Conservation (phyloP, 148 eudicot genomes). For the Cornus kousa region DNA sequence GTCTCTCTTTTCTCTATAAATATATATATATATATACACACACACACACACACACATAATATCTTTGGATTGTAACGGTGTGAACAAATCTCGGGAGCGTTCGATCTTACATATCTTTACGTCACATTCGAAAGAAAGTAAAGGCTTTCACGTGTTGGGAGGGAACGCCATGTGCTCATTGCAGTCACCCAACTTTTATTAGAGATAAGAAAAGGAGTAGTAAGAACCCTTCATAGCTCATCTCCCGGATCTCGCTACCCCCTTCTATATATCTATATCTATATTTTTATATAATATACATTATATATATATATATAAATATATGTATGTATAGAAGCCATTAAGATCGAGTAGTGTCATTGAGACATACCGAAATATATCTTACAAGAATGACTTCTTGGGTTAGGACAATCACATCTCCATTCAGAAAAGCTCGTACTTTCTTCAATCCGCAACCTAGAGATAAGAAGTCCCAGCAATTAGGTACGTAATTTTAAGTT, state of each 20-base stretch:
- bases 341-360: background rate
- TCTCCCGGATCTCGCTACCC: slow-evolving; percentile 70
- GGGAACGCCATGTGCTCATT: slow-evolving; percentile 15
- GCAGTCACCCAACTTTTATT: background rate
- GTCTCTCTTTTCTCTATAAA: no score
- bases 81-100: no score
- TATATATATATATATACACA: no score
- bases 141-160: slow-evolving; percentile 14
- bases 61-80: no score
- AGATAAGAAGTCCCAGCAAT: slow-evolving; percentile 36
- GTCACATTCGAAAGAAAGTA: background rate
- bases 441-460: slow-evolving; percentile 44
- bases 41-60: no score
- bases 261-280: background rate
- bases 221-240: slow-evolving; percentile 31
- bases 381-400: slow-evolving; percentile 41
- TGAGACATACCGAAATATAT: background rate
- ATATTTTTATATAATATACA: background rate
- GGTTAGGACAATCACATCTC: slow-evolving; percentile 70
- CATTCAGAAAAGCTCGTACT: slow-evolving; percentile 76
- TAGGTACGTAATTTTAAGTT: slow-evolving; percentile 20
- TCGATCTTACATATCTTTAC: background rate
- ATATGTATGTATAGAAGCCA: slow-evolving; percentile 9
- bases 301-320: no score
- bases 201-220: slow-evolving; percentile 20